Evolutionary conservation across 805 yeast genomes (phyloP), one percentile per base, ranked within the genome.

Genomic region (Saccharomycopsis babjevae): DNA sequence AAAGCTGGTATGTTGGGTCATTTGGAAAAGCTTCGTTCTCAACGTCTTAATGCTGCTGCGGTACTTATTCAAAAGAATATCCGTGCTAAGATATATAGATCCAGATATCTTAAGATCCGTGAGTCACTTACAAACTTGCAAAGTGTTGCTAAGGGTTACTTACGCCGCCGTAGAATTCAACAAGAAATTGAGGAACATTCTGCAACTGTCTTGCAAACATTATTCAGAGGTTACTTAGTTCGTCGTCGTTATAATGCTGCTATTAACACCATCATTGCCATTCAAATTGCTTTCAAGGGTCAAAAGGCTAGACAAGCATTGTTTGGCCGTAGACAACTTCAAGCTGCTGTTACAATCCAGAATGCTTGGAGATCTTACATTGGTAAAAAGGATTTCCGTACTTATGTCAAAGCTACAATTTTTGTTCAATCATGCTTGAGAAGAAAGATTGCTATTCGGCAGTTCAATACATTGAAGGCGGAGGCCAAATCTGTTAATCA

Each of bases 1-100:
- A 87, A 96, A 69, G 97, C 98, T 32, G 99, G 99, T 72, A 88
- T 93, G 88, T 79, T 93, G 72, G 98, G 97, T 7, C 84, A 84
- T 65, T 78, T 93, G 68, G 99, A 93, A 74, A 89, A 89, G 67
- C 74, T 87, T 69, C 84, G 97, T 73, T 76, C 91, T 38, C 88
- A 86, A 64, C 89, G 91, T 68, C 81, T 91, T 66, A 81, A 81
- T 69, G 80, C 76, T 58, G 85, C 96, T 55, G 97, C 97, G 5
- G 85, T 84, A 16, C 74, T 87, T 74, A 86, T 93, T 66, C 98
- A 94, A 76, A 90, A 89, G 79, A 82, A 87, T 68, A 76, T 92
- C 71, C 82, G 88, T 69, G 86, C 83, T 69, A 74, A 79, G 32
- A 76, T 80, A 66, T 83, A 81, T 71, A 86, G 93, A 68, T 79